phyloP scores from a whole-genome alignment of 441 rosid genomes.

The Syzygium malaccense region DNA sequence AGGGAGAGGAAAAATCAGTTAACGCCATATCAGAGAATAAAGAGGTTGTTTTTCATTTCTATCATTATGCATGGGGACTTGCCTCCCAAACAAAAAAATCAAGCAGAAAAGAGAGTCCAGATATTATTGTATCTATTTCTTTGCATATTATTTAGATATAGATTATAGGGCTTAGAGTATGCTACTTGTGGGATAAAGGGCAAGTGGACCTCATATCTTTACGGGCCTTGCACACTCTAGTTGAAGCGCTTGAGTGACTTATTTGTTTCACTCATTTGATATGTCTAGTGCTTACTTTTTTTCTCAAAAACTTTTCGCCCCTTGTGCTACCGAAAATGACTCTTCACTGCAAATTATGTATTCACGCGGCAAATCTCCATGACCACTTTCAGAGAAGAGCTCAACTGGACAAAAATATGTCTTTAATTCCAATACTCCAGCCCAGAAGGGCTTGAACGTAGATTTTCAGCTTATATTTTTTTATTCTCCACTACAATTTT shows the following conservation, averaged over 20 bases:
- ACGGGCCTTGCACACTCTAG: background rate
- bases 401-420: background rate
- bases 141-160: background rate
- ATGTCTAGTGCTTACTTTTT: background rate
- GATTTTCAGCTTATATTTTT: background rate
- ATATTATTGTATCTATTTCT: background rate
- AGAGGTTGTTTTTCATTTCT: background rate
- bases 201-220: background rate
- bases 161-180: background rate
- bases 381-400: background rate
- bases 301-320: background rate
- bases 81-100: background rate
- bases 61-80: background rate
- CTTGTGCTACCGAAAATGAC: background rate
- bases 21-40: background rate
- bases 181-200: background rate
- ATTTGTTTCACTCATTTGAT: background rate
- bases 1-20: background rate
- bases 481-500: background rate
- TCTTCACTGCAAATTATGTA: background rate
- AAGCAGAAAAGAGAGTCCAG: background rate
- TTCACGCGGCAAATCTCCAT: background rate
- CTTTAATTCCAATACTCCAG: background rate
- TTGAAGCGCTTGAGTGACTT: background rate
- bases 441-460: background rate